Evolutionary conservation across 2,329 filamentous ascomycete genomes (phyloP), one percentile per base, ranked within the genome.

Genomic region (Botrytis cinerea): DNA sequence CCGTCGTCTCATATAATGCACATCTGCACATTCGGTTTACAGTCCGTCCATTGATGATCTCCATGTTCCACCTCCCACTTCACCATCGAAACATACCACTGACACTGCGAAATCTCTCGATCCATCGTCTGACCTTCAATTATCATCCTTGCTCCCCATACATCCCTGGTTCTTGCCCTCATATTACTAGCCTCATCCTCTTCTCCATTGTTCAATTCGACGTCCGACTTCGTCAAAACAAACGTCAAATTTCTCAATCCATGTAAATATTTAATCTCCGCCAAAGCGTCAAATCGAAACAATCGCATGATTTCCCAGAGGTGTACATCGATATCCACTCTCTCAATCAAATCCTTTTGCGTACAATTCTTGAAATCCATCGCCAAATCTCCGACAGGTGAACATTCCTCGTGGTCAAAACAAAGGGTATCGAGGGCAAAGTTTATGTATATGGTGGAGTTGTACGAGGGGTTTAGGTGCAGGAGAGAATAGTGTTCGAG

Each of bases 321-420:
- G 22, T 72, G 48, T 7, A 59, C 66, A 71, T 75, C 73, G 35
- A 75, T 73, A 8, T 74, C 74, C n/a, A 73, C 62, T 14, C 71
- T 57, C 51, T 71, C 43, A 48, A 75, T 75, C 22, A 59, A 48
- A 20, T 73, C 68, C 40, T 51, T 51, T 22, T 64, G 35, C 22
- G 51, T 43, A 28, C 67, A 73, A n/a, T n/a, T 51, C 12, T 67
- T 48, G 3, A 75, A 70, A 67, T 75, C 73, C 20, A 20, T 38
- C 20, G 60, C 59, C 20, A 75, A 57, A 67, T 75, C 73, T 20
- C 74, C 74, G 12, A 46, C 35, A 0, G 74, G 73, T 22, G 70
- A 73, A 54, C 75, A 76, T 38, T 76, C 74, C 51, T 74, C 59
- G 40, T 75, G 62, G n/a, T 75, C 63, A 28, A 76, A 75, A 62